These are phyloP conservation scores for Xylariaceae sp. DNA, from an alignment of 2,329 filamentous ascomycete genomes.

Conservation along the genomic window DNA sequence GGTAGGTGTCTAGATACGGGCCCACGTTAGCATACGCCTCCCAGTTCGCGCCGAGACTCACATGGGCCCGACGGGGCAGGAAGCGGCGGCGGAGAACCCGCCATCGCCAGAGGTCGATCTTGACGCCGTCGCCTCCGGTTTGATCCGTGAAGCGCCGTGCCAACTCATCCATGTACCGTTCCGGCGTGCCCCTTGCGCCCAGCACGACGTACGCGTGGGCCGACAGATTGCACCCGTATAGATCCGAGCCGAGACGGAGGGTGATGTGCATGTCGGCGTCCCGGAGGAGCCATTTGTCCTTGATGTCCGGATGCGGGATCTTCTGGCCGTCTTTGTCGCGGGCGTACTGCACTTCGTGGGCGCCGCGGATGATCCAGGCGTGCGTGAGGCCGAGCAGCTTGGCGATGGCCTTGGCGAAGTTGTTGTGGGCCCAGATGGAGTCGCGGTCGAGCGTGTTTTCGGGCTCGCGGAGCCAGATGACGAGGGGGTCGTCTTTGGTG, in stretches of 20 bases:
- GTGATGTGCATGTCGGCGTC: slow-evolving; percentile 17
- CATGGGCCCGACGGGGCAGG: neutral
- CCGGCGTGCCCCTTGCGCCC: slow-evolving; percentile 3
- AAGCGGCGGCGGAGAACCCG: neutral
- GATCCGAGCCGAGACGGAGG: slow-evolving; percentile 9
- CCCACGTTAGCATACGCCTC: slow-evolving; percentile 16
- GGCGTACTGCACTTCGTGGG: slow-evolving; percentile 4
- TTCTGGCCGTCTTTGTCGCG: slow-evolving; percentile 2
- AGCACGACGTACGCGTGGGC: slow-evolving; percentile 12
- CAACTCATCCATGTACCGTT: slow-evolving; percentile 8
- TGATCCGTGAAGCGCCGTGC: neutral
- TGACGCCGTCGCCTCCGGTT: neutral
- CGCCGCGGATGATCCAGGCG: slow-evolving; percentile 10
- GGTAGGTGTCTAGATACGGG: slow-evolving; percentile 17
- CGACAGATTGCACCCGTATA: slow-evolving; percentile 11
- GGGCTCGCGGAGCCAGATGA: slow-evolving; percentile 11
- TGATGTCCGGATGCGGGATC: neutral
- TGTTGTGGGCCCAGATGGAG: slow-evolving; percentile 16
- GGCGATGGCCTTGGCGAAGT: slow-evolving; percentile 17
- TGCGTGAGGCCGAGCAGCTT: slow-evolving; percentile 14
- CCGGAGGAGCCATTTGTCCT: neutral
- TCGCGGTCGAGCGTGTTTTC: neutral
- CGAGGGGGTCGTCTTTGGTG: slow-evolving; percentile 8
- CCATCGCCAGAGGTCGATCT: slow-evolving; percentile 16
- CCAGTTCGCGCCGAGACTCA: slow-evolving; percentile 11